Base-by-base conservation (phyloP, 176 grass and related monocot genomes). In the Oryza australiensis region DNA sequence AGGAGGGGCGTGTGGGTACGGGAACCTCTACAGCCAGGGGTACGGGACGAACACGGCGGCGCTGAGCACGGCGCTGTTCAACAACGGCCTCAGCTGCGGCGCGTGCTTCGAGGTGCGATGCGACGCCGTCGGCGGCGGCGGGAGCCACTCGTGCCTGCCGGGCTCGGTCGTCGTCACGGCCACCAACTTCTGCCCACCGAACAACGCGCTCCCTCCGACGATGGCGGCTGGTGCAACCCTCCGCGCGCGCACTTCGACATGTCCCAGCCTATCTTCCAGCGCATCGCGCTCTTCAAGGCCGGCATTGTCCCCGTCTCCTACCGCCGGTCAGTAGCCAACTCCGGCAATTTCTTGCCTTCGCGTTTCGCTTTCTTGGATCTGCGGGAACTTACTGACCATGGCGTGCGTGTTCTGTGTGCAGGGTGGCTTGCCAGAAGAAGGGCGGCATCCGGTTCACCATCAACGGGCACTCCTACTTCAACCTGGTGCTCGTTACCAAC, bases 131-230 rank as follows among this genome's bases (percentile, higher is more conserved):
- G 84, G 81, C 82, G 15, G 70, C 10, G 88, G 73, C 15, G 86
- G 74, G 1, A 37, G 28, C 3, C 87, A 85, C 83, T 92, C 83
- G 7, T 97, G 94, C 88, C 92, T 92, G 2, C 86, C 92, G 0
- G 90, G 92, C 60, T 91, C 94, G 3, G 88, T 92, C 68, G 80
- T 97, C 1, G 94, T 97, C 20, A 97, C 94, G 0, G 94, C 92
- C 42, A 97, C 94, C 88, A 97, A 97, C 76, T 94, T 97, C 77
- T 97, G 94, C 74, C 94, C 94, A 9, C 94, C 92, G 12, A 97
- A 97, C 92, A 75, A 89, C 76, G 94, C 77, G 0, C 87, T 94
- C 23, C 49, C 0, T 92, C 89, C 48, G 88, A 97, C 79, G 78
- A 89, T 66, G 94, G 94, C 57, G 94, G 94, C 49, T 97, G 94